Evolutionary conservation across 2,329 filamentous ascomycete genomes (phyloP), one percentile per base, ranked within the genome.

Genomic region (Decorospora gaudefroyi): DNA sequence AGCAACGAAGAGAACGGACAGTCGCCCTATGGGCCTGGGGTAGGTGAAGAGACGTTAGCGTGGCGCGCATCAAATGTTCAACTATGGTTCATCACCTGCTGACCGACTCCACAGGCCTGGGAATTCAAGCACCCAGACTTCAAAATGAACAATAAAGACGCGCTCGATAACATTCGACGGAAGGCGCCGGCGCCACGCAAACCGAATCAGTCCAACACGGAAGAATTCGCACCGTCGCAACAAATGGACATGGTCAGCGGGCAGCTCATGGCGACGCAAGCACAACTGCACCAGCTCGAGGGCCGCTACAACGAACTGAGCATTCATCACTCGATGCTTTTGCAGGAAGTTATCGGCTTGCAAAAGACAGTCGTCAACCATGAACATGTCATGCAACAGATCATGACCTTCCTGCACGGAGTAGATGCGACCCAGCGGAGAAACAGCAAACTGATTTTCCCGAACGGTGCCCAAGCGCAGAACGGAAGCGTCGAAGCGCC

Each of bases 121-220:
- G 93, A 99, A 68, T 99, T 99, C 69, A 95, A 93, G 68, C 93
- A 99, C 65, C 92, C 92, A 9, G 90, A 96, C 62, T 99, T 99
- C 75, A 88, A 90, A 61, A 86, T 88, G 55, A 92, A 96, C 72
- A 95, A 92, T 73, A 96, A 96, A 71, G 90, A 96, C 67, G 93
- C 90, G 31, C 78, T 99, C 33, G 93, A 99, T 65, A 97, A 96
- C 59, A 99, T 99, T 64, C 84, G 90, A 62, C 82, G 93, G 59
- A 99, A 99, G 74, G 92, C 93, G 2, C 93, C 93, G 0, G 90
- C 92, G 1, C 88, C 92, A 3, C 80, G 92, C 55, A 97, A 96
- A 68, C 72, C 80, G 21, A 75, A 75, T 43, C 55, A 64, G 37
- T 46, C 62, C 10, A 72, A 75, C 12, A 37, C 51, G 3, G 86